Evolutionary conservation across 345 rosid genomes (phyloP), one percentile per base, ranked within the genome.

Genomic region (Luvunga scandens): DNA sequence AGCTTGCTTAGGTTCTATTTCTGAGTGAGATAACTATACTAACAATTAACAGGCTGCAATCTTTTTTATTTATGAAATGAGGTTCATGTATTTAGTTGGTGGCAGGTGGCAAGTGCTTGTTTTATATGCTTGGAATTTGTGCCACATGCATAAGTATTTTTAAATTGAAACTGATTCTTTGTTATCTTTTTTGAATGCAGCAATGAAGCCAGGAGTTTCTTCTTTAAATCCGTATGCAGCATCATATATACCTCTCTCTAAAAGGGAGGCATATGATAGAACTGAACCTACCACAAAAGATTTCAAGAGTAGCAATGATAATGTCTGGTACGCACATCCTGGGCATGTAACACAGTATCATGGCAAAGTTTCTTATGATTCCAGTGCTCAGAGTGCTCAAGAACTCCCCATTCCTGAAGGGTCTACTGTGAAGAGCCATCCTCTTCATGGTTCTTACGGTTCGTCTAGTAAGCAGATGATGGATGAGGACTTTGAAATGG

Each of bases 221-320:
- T 34, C 92, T 6, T 78, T 95, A 89, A 95, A 95, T 72, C 98
- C 98, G 0, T 73, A 91, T 72, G 99, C 98, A 24, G 88, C 90
- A 39, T 84, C 96, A 9, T 95, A 93, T 63, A 75, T 88, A 61
- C 99, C 99, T 1, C 82, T 95, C 59, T 83, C 91, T 6, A 91
- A 87, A 86, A 89, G 97, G 83, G 90, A 71, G 53, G 66, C 73
- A 53, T 78, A 61, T 74, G 75, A 78, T 77, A 78, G 71, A 48
- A 66, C 25, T 42, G 84, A 71, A 50, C 70, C 48, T 69, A 72
- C 79, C 27, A 27, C 57, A 38, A 76, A 81, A 74, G 75, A 71
- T 80, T 63, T 21, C 55, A 75, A 79, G 70, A 60, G 53, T 75
- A 83, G 78, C 75, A 78, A 81, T 48, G 84, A 85, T 66, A 61